Percentiles rank a stretch among this genome's conserved stretches.
These are phyloP conservation scores for Aspergillus novofumigatus DNA, from an alignment of 2,329 filamentous ascomycete genomes.

Conservation along the genomic window DNA sequence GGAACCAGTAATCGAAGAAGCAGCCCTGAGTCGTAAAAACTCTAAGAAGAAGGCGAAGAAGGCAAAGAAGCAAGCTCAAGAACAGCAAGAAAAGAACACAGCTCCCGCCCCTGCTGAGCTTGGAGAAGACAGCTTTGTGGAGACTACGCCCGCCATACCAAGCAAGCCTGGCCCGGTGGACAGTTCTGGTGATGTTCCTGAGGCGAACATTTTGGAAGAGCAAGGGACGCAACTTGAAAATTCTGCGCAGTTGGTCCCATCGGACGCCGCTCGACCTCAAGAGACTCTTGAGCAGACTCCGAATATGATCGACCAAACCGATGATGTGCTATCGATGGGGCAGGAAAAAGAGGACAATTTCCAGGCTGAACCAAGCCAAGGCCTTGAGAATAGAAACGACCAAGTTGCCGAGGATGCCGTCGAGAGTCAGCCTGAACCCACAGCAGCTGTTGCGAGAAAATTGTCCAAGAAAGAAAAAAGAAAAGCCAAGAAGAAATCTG, in stretches of 20 bases:
- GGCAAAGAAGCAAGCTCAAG: constrained; percentile 14
- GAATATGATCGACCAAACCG: neutral
- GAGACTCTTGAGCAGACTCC: neutral
- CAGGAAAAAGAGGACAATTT: constrained; percentile 3
- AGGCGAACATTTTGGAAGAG: neutral
- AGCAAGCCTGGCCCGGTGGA: neutral
- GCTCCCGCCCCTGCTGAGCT: neutral
- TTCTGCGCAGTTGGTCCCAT: constrained; percentile 1
- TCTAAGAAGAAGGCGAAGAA: constrained; percentile 23
- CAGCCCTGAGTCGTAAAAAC: constrained; percentile 8
- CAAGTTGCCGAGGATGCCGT: constrained; percentile 4
- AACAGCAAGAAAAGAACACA: constrained; percentile 1
- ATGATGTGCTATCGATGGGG: neutral
- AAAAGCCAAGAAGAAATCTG: constrained; percentile 27
- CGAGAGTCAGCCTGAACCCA: constrained; percentile 4
- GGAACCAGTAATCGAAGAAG: constrained; percentile 1
- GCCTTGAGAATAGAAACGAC: constrained; percentile 11
- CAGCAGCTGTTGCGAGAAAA: constrained; percentile 19
- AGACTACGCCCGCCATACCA: neutral
- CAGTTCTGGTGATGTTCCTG: neutral
- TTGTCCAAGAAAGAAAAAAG: constrained; percentile 37
- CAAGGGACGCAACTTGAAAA: neutral
- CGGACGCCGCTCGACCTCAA: constrained; percentile 3
- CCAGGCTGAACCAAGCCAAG: constrained; percentile 2
- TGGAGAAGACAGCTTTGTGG: neutral